Percentiles rank a stretch among this genome's conserved stretches.
phyloP scores from a whole-genome alignment of 768 basidiomycete genomes.

The Tephrocybe rancida region DNA sequence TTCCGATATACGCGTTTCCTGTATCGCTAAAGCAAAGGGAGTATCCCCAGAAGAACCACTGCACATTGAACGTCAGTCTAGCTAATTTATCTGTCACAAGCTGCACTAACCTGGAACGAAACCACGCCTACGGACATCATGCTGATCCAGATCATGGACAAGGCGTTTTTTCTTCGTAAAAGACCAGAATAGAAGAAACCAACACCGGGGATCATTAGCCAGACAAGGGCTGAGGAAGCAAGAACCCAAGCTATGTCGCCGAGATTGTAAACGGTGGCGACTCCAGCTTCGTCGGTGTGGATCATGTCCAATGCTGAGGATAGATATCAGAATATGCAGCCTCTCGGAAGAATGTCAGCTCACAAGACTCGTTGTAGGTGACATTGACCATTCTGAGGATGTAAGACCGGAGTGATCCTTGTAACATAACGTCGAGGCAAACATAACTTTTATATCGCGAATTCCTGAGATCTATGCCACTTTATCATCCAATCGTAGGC shows the following conservation, averaged over 20 bases:
- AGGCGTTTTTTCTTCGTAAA: conserved; percentile 89
- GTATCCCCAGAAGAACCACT: conserved; percentile 99
- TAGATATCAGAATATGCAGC: too few species aligned
- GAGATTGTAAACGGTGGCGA: conserved; percentile 40
- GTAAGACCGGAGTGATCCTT: too few species aligned
- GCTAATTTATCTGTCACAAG: neutral
- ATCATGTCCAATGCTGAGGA: conserved; percentile 37
- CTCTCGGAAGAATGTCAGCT: too few species aligned
- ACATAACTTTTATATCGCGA: too few species aligned
- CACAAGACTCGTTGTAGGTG: too few species aligned
- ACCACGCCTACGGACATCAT: conserved; percentile 80
- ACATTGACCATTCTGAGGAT: too few species aligned
- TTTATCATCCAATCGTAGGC: too few species aligned
- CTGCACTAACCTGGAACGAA: conserved; percentile 72
- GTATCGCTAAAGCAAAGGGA: conserved; percentile 88
- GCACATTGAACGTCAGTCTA: conserved; percentile 1
- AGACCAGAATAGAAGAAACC: conserved; percentile 93
- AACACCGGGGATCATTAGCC: conserved; percentile 84
- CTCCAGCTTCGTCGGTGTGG: conserved; percentile 30
- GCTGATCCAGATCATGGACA: conserved; percentile 85
- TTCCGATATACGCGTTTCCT: conserved; percentile 74
- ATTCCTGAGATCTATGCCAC: too few species aligned
- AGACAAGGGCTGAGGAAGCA: conserved; percentile 77
- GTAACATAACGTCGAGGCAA: too few species aligned
- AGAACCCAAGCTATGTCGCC: conserved; percentile 63